Base-by-base conservation (phyloP, 352 stramenopile species). In the Elongisporangium undulatum region DNA sequence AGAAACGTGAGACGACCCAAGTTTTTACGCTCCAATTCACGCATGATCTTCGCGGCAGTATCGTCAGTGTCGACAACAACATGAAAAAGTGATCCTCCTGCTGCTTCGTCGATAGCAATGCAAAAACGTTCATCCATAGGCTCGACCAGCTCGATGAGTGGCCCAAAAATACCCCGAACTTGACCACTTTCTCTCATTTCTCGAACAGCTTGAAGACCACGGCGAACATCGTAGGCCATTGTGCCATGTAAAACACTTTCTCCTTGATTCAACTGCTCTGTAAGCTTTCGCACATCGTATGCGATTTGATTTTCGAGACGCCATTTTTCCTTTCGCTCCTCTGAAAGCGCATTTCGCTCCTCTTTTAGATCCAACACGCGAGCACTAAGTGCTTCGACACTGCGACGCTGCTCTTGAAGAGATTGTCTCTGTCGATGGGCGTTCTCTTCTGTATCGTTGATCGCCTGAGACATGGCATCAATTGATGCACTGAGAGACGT, bases 31-130 rank as follows among this genome's bases (percentile, higher is more conserved):
- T 99, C 96, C 23, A 99, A 76, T 22, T 97, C 85, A 53, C 84
- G 79, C 90, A 99, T 98, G 51, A 99, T 87, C 29, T 79, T 65
- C 13, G 96, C 85, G 2, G 97, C 97, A 16, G 96, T 99, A 51
- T 96, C 94, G 66, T 99, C 97, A 3, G 90, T 98, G 72, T 99
- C 96, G 20, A 99, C 98, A 53, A 99, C 96, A 16, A 99, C 95
- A 68, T 99, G 96, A 73, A 99, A 99, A 21, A 99, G 85, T 49
- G 87, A 83, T 34, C 95, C 97, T 9, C 97, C 94, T 4, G 96
- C 97, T 41, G 97, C 96, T 57, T 98, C 94, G 68, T 99, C 97
- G 1, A 98, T 80, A 24, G 95, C 96, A 15, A 90, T 98, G 57
- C 90, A 95, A 66, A 99, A 99, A 24, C 87, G 82, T 26, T 96